Base-by-base conservation (phyloP, 805 yeast genomes). In the Pichia deserticola region DNA sequence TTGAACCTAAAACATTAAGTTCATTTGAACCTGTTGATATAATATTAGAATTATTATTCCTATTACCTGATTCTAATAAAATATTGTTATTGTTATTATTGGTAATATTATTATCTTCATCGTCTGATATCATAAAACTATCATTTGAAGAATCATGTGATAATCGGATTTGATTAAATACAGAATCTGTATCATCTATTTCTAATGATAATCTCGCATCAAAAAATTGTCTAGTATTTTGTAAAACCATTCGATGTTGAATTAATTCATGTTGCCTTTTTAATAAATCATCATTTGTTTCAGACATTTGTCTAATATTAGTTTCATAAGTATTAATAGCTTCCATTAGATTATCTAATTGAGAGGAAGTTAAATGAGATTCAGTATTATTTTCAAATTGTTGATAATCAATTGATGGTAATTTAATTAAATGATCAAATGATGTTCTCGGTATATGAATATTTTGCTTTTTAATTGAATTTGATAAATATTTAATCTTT, bases 291-390 rank as follows among this genome's bases (percentile, higher is more conserved):
- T 82, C 84, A 52, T 79, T 75, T 11, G 93, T 81, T 25, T 79
- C 84, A 48, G 79, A 81, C 70, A 93, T 75, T 57, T 85, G 87
- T 41, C 70, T 64, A 36, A 92, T 77, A 55, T 93, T 77, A 39
- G 76, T 73, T 65, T 93, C 98, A 57, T 87, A 76, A 15, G 76
- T 67, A 36, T 73, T 75, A 3, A 88, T 78, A 47, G 75, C 77
- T 44, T 72, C 74, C 9, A 81, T 75, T 55, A 88, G 72, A 40
- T 80, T 85, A 60, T 89, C 97, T 55, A 89, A 78, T 51, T 82
- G 85, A 9, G 84, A 73, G 36, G 86, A 78, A 20, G 68, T 81
- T 84, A 30, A 83, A 72, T 44, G 85, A 76, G 64, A 44, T n/a
- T 62, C 57, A 1, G 56, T 50, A 27, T 30, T 30, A 30, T 55